Conservation (phyloP, 2,329 filamentous ascomycete genomes). For the Stagonosporopsis cucurbitacearum region DNA sequence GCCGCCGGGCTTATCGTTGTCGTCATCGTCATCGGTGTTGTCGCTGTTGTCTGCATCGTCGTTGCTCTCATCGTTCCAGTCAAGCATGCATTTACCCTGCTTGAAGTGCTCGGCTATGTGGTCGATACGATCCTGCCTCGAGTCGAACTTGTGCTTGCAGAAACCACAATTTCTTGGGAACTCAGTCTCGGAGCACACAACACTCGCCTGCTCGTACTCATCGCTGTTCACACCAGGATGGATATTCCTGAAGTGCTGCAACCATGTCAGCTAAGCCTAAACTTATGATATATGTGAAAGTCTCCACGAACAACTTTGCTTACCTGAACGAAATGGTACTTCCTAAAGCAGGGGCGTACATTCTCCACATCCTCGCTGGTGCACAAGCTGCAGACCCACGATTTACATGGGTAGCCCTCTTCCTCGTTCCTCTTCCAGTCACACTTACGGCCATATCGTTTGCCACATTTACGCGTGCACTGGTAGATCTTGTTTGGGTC, state of each 20-base stretch:
- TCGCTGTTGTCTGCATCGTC: constrained; percentile 32
- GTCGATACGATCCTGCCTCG: constrained; percentile 47
- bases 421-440: constrained; percentile 51
- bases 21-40: constrained; percentile 35
- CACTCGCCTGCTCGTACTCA: constrained; percentile 41
- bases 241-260: constrained; percentile 48
- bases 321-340: constrained; percentile 46
- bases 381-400: constrained; percentile 45
- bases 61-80: constrained; percentile 44
- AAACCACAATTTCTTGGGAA: constrained; percentile 48
- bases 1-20: constrained; percentile 36
- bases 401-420: constrained; percentile 46
- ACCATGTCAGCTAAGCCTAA: background rate
- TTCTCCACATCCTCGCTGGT: constrained; percentile 40
- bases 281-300: background rate
- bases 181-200: constrained; percentile 43
- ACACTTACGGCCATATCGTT: constrained; percentile 47
- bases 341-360: constrained; percentile 47
- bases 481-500: constrained; percentile 48
- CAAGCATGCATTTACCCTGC: constrained; percentile 48
- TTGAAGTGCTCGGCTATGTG: constrained; percentile 50
- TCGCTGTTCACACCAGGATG: constrained; percentile 41
- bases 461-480: constrained; percentile 48
- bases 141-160: constrained; percentile 43
- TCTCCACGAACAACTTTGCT: background rate